phyloP scores from a whole-genome alignment of 2,329 filamentous ascomycete genomes.

The Apiospora kogelbergensis region DNA sequence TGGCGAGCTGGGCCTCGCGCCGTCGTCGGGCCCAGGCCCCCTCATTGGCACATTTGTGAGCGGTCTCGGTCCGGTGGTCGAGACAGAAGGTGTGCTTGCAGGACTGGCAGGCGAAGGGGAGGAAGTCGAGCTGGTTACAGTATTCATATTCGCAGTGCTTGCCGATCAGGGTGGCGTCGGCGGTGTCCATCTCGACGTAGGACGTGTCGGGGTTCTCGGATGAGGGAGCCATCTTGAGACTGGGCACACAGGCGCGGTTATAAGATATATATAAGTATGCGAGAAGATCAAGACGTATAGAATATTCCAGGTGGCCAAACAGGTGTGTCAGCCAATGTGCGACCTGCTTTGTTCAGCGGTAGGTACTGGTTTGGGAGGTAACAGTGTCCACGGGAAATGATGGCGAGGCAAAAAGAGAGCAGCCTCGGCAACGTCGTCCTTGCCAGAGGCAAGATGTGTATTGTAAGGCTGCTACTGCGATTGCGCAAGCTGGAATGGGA shows the following conservation, averaged over 20 bases:
- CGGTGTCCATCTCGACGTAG: conserved; percentile 72
- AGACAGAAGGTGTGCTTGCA: conserved; percentile 86
- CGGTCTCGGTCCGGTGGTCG: conserved; percentile 84
- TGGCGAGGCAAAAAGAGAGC: not conserved
- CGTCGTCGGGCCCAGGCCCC: conserved; percentile 63
- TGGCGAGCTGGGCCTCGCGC: conserved; percentile 53
- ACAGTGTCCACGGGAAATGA: not conserved
- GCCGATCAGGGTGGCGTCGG: conserved; percentile 73
- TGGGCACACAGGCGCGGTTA: conserved; percentile 20
- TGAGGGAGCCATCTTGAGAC: conserved; percentile 51
- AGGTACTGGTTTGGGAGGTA: not conserved
- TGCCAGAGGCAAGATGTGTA: not conserved
- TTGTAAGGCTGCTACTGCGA: conserved; percentile 10
- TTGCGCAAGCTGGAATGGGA: conserved; percentile 10
- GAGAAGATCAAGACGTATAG: not conserved
- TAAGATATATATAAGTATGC: conserved; percentile 19
- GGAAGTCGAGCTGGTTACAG: conserved; percentile 94
- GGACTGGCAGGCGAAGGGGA: conserved; percentile 91
- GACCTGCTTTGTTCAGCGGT: not conserved
- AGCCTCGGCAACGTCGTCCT: not conserved
- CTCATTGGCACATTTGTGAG: conserved; percentile 66
- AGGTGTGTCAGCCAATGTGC: not conserved
- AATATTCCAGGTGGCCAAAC: conserved; percentile 17
- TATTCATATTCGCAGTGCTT: conserved; percentile 87
- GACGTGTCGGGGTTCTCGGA: conserved; percentile 48